phyloP scores from a whole-genome alignment of 1,284 basidiomycete species.

The Phylloboletellus chloephorus region DNA sequence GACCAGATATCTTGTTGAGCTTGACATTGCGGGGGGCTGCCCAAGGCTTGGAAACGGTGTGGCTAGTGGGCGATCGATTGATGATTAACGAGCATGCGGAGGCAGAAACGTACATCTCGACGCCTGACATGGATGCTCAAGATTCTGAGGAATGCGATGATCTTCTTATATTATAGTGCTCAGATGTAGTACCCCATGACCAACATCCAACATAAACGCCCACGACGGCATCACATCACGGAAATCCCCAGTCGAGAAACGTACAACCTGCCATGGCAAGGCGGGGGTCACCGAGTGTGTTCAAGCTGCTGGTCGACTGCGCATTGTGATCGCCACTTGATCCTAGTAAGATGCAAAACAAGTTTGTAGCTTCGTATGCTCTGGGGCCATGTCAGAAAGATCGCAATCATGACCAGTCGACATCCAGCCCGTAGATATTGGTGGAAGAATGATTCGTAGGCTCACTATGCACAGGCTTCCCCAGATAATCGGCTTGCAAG shows the following conservation, averaged over 20 bases:
- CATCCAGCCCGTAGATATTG: too few relatives aligned
- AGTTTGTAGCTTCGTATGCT: too few relatives aligned
- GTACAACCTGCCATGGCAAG: too few relatives aligned
- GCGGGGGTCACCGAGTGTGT: too few relatives aligned
- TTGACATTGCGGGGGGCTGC: constrained; percentile 34
- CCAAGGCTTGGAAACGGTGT: constrained; percentile 37
- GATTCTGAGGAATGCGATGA: not conserved
- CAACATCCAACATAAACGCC: constrained; percentile 6
- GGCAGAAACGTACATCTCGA: constrained; percentile 49
- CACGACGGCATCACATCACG: constrained; percentile 9
- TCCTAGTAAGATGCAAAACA: too few relatives aligned
- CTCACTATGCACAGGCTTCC: too few relatives aligned
- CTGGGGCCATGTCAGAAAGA: too few relatives aligned
- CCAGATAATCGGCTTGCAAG: too few relatives aligned
- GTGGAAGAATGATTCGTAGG: too few relatives aligned
- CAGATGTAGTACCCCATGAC: constrained; percentile 20
- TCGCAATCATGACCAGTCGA: too few relatives aligned
- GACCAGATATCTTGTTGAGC: constrained; percentile 67
- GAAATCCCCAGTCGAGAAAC: not conserved
- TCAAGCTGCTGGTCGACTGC: too few relatives aligned
- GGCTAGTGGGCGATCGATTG: constrained; percentile 29
- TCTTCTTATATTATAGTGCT: constrained; percentile 20
- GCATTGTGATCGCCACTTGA: too few relatives aligned
- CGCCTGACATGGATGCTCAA: constrained; percentile 40
- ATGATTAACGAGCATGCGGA: constrained; percentile 1